Evolutionary conservation across 805 yeast genomes (phyloP).

Genomic region (Metschnikowia peoriensis): DNA sequence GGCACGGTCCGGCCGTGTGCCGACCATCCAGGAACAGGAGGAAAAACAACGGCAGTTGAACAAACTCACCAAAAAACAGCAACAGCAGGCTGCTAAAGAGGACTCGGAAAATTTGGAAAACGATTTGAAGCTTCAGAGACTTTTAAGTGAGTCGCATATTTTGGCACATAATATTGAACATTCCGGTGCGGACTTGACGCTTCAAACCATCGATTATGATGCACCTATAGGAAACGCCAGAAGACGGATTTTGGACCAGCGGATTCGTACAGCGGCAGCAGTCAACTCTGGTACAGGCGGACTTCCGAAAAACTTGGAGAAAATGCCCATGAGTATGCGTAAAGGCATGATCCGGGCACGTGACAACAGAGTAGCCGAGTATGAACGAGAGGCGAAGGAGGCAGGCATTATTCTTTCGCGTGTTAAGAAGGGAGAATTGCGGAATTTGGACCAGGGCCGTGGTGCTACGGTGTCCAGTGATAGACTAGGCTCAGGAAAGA

Average conservation of each 20-base stretch:
- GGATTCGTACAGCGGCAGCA: constrained; percentile 48
- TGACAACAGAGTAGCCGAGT: constrained; percentile 48
- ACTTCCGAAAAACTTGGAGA: constrained; percentile 51
- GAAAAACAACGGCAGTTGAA: constrained; percentile 23
- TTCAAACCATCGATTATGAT: constrained; percentile 59
- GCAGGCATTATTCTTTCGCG: constrained; percentile 87
- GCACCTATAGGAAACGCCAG: constrained; percentile 70
- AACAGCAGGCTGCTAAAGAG: constrained; percentile 36
- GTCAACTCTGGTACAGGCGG: constrained; percentile 47
- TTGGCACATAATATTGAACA: constrained; percentile 40
- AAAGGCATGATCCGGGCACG: constrained; percentile 75
- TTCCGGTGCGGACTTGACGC: constrained; percentile 68
- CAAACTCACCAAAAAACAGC: constrained; percentile 35
- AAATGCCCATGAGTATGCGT: constrained; percentile 86
- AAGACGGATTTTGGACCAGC: constrained; percentile 56
- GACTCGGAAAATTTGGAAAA: constrained; percentile 57
- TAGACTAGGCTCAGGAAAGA: constrained; percentile 48
- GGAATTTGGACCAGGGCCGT: constrained; percentile 53
- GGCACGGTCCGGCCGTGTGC: constrained; percentile 60
- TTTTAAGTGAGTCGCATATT: constrained; percentile 71
- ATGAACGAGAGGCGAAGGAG: constrained; percentile 77
- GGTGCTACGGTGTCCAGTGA: constrained; percentile 52
- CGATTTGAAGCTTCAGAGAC: constrained; percentile 70
- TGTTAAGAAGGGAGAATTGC: constrained; percentile 62
- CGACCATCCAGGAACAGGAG: constrained; percentile 39